Percentiles rank a stretch among this genome's conserved stretches.
phyloP scores from a whole-genome alignment of 352 stramenopile species.

The Aphanomyces astaci region DNA sequence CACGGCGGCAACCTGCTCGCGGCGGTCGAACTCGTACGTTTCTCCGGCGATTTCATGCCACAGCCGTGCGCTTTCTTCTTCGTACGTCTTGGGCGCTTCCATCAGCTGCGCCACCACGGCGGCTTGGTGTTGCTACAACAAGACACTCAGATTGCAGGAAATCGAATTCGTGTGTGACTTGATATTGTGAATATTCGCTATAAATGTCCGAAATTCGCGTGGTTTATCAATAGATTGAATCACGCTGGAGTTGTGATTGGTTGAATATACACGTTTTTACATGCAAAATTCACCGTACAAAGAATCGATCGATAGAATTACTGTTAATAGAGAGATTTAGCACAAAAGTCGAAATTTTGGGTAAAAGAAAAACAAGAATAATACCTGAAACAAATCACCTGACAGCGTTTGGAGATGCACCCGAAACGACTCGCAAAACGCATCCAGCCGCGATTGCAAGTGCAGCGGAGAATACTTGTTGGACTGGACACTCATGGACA shows the following conservation, averaged over 20 bases:
- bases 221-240: too few species aligned
- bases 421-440: conserved; percentile 52
- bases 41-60: conserved; percentile 58
- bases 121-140: conserved; percentile 41
- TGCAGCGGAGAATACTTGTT: conserved; percentile 49
- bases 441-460: conserved; percentile 60
- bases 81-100: conserved; percentile 66
- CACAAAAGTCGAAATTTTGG: too few species aligned
- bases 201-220: too few species aligned
- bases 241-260: too few species aligned
- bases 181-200: too few species aligned
- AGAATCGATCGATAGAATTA: too few species aligned
- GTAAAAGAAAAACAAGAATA: too few species aligned
- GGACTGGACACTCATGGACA: conserved; percentile 69
- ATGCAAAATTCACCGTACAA: too few species aligned
- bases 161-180: too few species aligned
- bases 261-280: too few species aligned
- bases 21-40: conserved; percentile 58
- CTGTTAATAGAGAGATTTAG: too few species aligned
- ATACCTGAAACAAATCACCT: conserved; percentile 29
- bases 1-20: conserved; percentile 37
- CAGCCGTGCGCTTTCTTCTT: conserved; percentile 44
- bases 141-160: background rate
- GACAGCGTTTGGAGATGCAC: conserved; percentile 25
- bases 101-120: conserved; percentile 46